Evolutionary conservation across 129 eudicot genomes (phyloP), one percentile per base, ranked within the genome.

Genomic region (Cynara cardunculus): DNA sequence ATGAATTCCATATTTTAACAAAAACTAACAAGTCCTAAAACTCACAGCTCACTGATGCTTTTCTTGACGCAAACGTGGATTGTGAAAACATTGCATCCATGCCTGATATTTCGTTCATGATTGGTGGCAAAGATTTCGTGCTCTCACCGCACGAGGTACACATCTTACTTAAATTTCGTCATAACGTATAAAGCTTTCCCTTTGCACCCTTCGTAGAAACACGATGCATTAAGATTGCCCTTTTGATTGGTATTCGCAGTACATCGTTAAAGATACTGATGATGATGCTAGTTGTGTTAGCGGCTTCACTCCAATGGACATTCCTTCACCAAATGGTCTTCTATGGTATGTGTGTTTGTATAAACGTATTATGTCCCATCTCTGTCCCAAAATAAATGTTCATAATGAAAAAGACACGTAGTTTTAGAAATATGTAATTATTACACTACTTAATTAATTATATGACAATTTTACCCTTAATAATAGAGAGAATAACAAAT

Each of bases 131-230:
- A 80, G 71, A 79, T 44, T 92, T 88, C 62, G 85, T 86, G 14
- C 97, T 92, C 66, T 78, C 87, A 32, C 93, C 97, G 67, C 27
- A 84, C 2, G 86, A 92, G 97, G 97, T 92, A 72, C 3, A 66
- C 24, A 34, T 69, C n/a, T n/a, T n/a, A n/a, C n/a, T 22, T 66
- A 74, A 14, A 37, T 19, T 72, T 37, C 73, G 25, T 39, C n/a
- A 16, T 26, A 73, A 41, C 0, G 12, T 9, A 27, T 12, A 18
- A 46, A 44, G 61, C 18, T 25, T 49, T 39, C 13, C 46, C 13
- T 39, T 39, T 39, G 14, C 46, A 39, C 8, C 46, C 46, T 13
- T 39, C 13, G 14, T 8, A 39, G 13, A 39, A 1, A 12, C 46
- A 39, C 46, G 13, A 39, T 39, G 46, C 46, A 8, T 39, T 13